These are phyloP conservation scores for Verticillium zaregamsianum DNA, from an alignment of 2,329 filamentous ascomycete species.

Conservation along the genomic window DNA sequence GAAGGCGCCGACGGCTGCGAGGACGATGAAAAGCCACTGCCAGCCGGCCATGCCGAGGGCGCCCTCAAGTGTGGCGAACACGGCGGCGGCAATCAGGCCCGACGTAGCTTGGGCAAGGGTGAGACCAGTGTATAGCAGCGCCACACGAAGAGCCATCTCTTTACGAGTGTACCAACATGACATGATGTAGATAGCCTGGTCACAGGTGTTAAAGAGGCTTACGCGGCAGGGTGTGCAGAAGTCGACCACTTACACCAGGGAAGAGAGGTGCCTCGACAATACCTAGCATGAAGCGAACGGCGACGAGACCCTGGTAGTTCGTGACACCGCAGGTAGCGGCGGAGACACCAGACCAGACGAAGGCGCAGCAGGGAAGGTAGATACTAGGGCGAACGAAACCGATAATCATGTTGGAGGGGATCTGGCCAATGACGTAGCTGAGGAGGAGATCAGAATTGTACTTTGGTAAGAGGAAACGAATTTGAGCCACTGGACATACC, in stretches of 20 bases:
- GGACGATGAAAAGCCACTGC: constrained; percentile 26
- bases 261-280: constrained; percentile 36
- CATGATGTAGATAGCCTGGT: constrained; percentile 32
- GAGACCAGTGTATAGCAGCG: constrained; percentile 38
- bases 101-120: constrained; percentile 31
- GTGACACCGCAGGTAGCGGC: constrained; percentile 35
- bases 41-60: constrained; percentile 19
- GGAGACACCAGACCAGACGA: constrained; percentile 35
- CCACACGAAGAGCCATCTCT: constrained; percentile 35
- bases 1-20: neutral
- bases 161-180: constrained; percentile 51
- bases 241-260: constrained; percentile 28
- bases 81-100: constrained; percentile 37
- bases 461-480: neutral
- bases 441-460: neutral
- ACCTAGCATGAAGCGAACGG: constrained; percentile 36
- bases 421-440: constrained; percentile 42
- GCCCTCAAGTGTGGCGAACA: constrained; percentile 27
- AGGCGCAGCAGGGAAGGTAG: constrained; percentile 46
- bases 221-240: constrained; percentile 43
- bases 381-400: constrained; percentile 41
- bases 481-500: constrained; percentile 38
- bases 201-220: constrained; percentile 29
- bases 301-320: constrained; percentile 35
- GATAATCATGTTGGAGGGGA: constrained; percentile 42